Evolutionary conservation across 352 stramenopile genomes (phyloP), one percentile per base, ranked within the genome.

Genomic region (Thraustochytrium striatum): DNA sequence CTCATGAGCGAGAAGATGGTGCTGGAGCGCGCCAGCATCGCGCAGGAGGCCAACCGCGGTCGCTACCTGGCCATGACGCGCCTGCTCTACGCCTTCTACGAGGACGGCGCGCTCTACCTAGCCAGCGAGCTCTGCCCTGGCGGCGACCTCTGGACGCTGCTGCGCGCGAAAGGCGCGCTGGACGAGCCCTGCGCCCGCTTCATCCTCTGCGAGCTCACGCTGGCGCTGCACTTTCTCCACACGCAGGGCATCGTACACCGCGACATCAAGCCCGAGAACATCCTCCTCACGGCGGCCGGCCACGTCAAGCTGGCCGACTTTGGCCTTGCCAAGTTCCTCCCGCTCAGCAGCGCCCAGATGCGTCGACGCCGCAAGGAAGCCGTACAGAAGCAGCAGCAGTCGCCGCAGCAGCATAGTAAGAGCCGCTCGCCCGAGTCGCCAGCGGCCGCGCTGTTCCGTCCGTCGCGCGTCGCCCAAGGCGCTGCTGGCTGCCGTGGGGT

Each of bases 181-280:
- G 91, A 91, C 75, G 91, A 96, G 65, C 55, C 81, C 1, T 82
- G 93, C 0, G 36, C 95, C 43, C 84, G 86, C 1, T 89, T 93
- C 58, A 87, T 90, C n/a, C 85, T 90, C 0, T 92, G 89, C 57
- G 93, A 91, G 82, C 91, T 89, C 25, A 84, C 94, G 72, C 86
- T 82, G 21, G 91, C 89, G 2, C 84, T 96, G 16, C 82, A 91
- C 19, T 90, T 91, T 78, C 91, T 96, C 85, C 90, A 96, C 69
- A 80, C 70, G 5, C 84, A 94, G 72, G 91, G 87, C 9, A 91
- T 90, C 86, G 84, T 95, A 21, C 90, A 95, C 61, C 87, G 91
- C 19, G 91, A 96, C 52, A 91, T 96, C 81, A 96, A 96, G 75
- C 91, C 91, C 0, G 88, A 88, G 1, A 96, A 96, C 81, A 92